These are phyloP conservation scores for Calocera cornea DNA, from an alignment of 768 basidiomycete genomes.

Conservation along the genomic window DNA sequence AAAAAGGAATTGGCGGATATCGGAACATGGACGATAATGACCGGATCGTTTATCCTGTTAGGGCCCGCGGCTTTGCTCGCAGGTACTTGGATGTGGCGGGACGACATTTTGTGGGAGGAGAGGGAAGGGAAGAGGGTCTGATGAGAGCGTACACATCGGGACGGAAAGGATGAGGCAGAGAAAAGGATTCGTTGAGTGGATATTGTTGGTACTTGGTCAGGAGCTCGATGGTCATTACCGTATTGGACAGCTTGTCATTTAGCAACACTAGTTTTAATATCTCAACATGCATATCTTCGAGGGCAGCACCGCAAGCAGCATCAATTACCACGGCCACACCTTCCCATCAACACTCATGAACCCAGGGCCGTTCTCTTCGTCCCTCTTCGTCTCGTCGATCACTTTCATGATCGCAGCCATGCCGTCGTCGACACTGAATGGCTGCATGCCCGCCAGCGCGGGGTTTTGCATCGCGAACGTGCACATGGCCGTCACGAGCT, in stretches of 20 bases:
- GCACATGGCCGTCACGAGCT: background rate
- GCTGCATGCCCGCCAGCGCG: too few species aligned
- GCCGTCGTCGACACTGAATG: background rate
- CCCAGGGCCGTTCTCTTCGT: background rate
- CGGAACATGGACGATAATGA: background rate
- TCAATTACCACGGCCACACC: background rate
- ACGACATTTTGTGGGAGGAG: slow-evolving; percentile 1
- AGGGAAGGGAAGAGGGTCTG: background rate
- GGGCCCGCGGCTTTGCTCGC: background rate
- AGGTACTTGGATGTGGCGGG: background rate
- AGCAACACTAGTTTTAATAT: too few species aligned
- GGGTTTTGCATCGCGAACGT: too few species aligned
- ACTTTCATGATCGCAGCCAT: background rate
- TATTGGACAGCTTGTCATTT: too few species aligned
- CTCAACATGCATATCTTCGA: too few species aligned
- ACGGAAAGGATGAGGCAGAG: background rate
- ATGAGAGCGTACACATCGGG: background rate
- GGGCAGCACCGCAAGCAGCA: too few species aligned
- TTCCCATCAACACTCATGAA: background rate
- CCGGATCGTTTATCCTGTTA: background rate
- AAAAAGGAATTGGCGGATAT: background rate
- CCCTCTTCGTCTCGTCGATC: background rate
- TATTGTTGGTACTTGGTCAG: too few species aligned
- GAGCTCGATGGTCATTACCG: too few species aligned
- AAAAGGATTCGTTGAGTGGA: too few species aligned